Evolutionary conservation across 2,329 filamentous ascomycete species (phyloP), one percentile per base, ranked within the genome.

Genomic region (Didymella sp.): DNA sequence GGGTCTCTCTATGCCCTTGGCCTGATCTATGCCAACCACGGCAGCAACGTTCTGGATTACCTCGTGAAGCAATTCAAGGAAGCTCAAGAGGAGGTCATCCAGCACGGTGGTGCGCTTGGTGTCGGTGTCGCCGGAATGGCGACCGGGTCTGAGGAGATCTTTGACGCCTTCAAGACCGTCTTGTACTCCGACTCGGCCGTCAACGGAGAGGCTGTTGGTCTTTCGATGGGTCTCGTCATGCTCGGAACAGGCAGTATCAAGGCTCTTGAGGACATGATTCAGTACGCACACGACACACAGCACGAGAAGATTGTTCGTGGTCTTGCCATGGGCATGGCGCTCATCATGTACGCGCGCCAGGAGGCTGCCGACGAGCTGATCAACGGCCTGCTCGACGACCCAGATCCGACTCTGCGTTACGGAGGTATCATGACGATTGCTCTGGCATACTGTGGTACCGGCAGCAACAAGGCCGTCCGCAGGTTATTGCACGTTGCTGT

Each of bases 361-460:
- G 95, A 99, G 77, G 89, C 89, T 62, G 95, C 95, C 12, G 95
- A 99, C 77, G 90, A 95, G 71, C 85, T 98, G 68, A 96, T 99
- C 64, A 94, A 96, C 72, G 92, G 91, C 44, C 87, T 99, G 2
- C 84, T 99, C 31, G 92, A 92, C 62, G 95, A 99, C 68, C 91
- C 95, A 1, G 94, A 99, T 73, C 92, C 95, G 66, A 94, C 92
- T 7, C 83, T 99, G 59, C 88, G 95, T 65, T 99, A 99, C 68
- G 95, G 95, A 75, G 95, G 95, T 81, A 96, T 99, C 76, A 92
- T 99, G 87, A 96, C 95, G n/a, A 91, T 99, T 56, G 95, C 95
- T 48, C 83, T 99, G 74, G 95, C 95, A 17, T 99, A 99, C 80
- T 97, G 94, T 73, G 95, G 95, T 56, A 97, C 91, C 37, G 91